Evolutionary conservation across 2,329 filamentous ascomycete species (phyloP).

Genomic region (Chrysoporthe austroafricana): DNA sequence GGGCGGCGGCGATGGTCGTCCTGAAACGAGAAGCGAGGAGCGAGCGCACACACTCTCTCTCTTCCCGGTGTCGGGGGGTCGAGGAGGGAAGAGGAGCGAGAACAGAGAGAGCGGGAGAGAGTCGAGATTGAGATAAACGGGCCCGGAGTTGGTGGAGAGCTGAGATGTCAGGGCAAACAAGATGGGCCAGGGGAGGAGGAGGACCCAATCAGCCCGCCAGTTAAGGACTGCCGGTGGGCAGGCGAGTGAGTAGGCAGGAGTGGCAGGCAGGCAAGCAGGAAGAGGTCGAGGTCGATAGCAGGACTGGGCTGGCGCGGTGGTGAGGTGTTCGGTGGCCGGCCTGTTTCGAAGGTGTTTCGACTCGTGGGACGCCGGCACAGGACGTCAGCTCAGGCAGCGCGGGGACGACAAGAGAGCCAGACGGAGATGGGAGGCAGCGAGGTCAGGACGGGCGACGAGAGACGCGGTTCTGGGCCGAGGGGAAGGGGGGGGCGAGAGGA

Average conservation of each 20-base stretch:
- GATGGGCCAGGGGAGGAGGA: background rate
- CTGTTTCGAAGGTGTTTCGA: slow-evolving; percentile 7
- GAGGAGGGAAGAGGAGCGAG: background rate
- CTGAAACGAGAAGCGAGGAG: slow-evolving; percentile 3
- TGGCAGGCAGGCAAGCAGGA: background rate
- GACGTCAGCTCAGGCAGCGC: background rate
- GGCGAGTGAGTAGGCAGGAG: background rate
- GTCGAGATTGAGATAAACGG: slow-evolving; percentile 7
- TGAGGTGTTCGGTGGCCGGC: background rate
- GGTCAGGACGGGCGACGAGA: too few species aligned
- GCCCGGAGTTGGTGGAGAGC: slow-evolving; percentile 1
- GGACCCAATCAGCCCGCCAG: background rate
- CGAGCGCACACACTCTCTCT: background rate
- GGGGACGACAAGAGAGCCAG: background rate
- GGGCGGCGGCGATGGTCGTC: background rate
- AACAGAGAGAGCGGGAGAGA: background rate
- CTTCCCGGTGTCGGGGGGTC: too few species aligned
- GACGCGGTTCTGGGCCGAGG: too few species aligned
- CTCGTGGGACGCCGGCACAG: background rate
- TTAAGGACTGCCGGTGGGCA: background rate
- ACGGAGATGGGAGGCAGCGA: too few species aligned
- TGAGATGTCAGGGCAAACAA: slow-evolving; percentile 11
- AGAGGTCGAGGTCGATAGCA: background rate
- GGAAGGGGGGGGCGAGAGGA: too few species aligned
- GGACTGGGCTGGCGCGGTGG: background rate